Evolutionary conservation across 495 filamentous ascomycete genomes (phyloP).

Genomic region (Amniculicola lignicola): DNA sequence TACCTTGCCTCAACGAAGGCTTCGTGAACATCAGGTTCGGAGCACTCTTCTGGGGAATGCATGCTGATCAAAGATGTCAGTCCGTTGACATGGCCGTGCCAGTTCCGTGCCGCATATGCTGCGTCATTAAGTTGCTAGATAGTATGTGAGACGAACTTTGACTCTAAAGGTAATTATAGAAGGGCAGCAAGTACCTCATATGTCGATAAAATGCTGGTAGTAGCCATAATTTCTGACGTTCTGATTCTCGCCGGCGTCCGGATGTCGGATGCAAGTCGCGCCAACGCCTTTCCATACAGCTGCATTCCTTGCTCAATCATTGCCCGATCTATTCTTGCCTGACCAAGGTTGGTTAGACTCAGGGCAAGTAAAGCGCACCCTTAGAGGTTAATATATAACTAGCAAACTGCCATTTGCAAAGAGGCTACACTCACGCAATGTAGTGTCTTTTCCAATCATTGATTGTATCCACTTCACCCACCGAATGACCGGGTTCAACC

Average conservation of each 20-base stretch:
- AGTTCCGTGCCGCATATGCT: conserved; percentile 6
- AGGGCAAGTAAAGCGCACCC: conserved; percentile 19
- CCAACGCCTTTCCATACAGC: conserved; percentile 18
- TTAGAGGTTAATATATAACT: no score
- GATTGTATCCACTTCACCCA: not conserved
- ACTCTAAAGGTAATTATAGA: not conserved
- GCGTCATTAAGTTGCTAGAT: conserved; percentile 17
- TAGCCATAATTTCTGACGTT: conserved; percentile 4
- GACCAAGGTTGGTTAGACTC: conserved; percentile 13
- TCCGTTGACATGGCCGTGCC: conserved; percentile 19
- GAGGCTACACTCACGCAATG: no score
- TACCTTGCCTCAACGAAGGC: conserved; percentile 20
- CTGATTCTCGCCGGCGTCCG: not conserved
- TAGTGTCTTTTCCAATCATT: not conserved
- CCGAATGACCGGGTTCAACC: not conserved
- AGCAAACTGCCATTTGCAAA: no score
- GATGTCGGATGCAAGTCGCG: not conserved
- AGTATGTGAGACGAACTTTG: not conserved
- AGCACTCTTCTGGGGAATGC: conserved; percentile 1
- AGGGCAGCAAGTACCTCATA: conserved; percentile 14
- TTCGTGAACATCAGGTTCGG: not conserved
- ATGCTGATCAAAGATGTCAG: conserved; percentile 6
- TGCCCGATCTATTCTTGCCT: not conserved
- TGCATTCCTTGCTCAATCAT: conserved; percentile 10
- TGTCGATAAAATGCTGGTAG: conserved; percentile 12